Evolutionary conservation across 2,329 filamentous ascomycete genomes (phyloP), one percentile per base, ranked within the genome.

Genomic region (Atkinsonella texensis): DNA sequence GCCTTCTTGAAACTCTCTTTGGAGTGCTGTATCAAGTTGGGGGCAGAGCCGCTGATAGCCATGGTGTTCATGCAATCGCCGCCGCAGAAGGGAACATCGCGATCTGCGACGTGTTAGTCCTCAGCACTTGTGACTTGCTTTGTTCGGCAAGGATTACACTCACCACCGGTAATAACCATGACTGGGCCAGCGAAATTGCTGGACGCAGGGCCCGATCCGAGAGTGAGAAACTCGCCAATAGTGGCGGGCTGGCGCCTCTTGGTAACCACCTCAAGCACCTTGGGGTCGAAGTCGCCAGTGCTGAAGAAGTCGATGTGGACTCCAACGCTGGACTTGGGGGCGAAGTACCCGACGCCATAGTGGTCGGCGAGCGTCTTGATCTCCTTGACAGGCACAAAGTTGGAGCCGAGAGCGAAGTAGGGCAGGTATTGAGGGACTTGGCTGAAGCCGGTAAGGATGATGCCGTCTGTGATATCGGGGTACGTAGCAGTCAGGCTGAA

Each of bases 391-490:
- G 70, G 66, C 44, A 73, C 65, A 45, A 76, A 71, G 59, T 77
- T 73, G 54, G 65, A 71, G 7, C 68, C 73, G 4, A 75, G 65
- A 0, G 67, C 59, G 44, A 76, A 76, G 12, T 64, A 62, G 1
- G 62, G 46, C 11, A 73, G 51, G 61, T 74, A 83, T 15, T 66
- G 60, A 10, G 62, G 54, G 10, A 74, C 73, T 41, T 73, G 70
- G 15, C 73, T 72, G 65, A 79, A 85, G 1, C 81, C 81, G 1
- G 80, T 83, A 7, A 85, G 69, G 49, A 81, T 65, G 41, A 84
- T 69, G 40, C 74, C 79, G 54, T 84, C 74, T 39, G 75, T 79
- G 52, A 77, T 66, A 50, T 70, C 60, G 1, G 79, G 79, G 58
- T 79, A 68, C 52, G 68, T 61, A 46, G 71, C 70, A 8, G 76